Evolutionary conservation across 371 early-diverging fungal species (phyloP).

Genomic region (Lichtheimia corymbifera): DNA sequence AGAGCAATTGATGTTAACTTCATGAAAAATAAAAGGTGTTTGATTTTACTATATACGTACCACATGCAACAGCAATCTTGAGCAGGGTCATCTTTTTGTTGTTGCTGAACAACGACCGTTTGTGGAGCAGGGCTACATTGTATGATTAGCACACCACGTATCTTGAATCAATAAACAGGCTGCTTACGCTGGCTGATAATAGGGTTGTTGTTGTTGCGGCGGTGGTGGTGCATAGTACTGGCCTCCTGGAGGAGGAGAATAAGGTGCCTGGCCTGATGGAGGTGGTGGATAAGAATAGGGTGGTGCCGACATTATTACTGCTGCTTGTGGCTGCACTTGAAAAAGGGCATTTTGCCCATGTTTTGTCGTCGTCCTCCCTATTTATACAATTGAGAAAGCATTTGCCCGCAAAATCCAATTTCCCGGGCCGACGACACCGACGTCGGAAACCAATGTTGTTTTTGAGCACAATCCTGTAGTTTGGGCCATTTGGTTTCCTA

Average conservation of each 20-base stretch:
- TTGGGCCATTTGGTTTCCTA: too few relatives aligned
- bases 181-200: conserved; percentile 1
- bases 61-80: background rate
- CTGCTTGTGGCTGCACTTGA: too few relatives aligned
- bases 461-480: too few relatives aligned
- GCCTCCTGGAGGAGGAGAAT: background rate
- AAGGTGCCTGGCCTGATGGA: background rate
- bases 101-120: background rate
- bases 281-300: background rate
- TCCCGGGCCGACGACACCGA: too few relatives aligned
- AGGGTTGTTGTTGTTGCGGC: background rate
- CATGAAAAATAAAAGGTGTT: background rate
- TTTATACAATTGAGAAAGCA: too few relatives aligned
- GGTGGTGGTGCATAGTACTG: too few relatives aligned
- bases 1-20: too few relatives aligned
- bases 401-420: too few relatives aligned
- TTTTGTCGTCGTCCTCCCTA: too few relatives aligned
- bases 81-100: background rate
- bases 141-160: background rate
- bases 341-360: too few relatives aligned
- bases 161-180: background rate
- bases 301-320: too few relatives aligned
- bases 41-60: background rate
- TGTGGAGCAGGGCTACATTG: background rate
- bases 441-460: too few relatives aligned